Base-by-base conservation (phyloP, 2,329 filamentous ascomycete genomes). In the Pseudopyrenochaeta lycopersici region DNA sequence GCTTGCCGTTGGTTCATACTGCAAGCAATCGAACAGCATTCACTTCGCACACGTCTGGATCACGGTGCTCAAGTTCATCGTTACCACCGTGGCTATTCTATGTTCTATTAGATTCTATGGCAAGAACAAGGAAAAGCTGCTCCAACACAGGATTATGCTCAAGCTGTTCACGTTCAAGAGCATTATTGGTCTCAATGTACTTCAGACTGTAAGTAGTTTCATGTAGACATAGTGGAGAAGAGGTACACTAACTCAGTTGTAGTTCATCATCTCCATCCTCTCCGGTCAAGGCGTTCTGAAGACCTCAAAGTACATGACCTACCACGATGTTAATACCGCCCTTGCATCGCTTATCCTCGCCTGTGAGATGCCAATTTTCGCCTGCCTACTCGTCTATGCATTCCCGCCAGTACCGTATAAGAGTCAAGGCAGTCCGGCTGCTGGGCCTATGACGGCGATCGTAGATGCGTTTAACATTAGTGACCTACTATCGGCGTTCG, bases 11-110 rank as follows among this genome's bases (percentile, higher is more conserved):
- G 66, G 63, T n/a, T 60, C 50, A 15, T 73, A 70, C 50, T 74
- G 70, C 62, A 53, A 56, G 29, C 59, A 62, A 21, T 69, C 66
- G 29, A 72, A 72, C 44, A 71, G 54, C 49, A 30, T 53, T 1
- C 63, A 69, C 35, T 72, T 71, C 47, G 67, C 68, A 7, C 64
- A 73, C 44, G 68, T 74, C 46, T 73, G 70, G 69, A 59, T 73
- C 44, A 56, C 52, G 0, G 49, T 70, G 12, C 41, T 73, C 33
- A 67, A 67, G 21, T 32, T 54, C 15, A 35, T 63, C 29, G 49
- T 59, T 11, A 70, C 62, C 1, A 60, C 47, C 6, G 27, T 67
- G 2, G 66, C 68, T 14, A 58, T 73, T 12, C 11, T 71, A 1
- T 45, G 46, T 18, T 60, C 62, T n/a, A 33, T 74, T 11, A 46